phyloP scores from a whole-genome alignment of 768 basidiomycete genomes.

The Candolleomyces efflorescens region DNA sequence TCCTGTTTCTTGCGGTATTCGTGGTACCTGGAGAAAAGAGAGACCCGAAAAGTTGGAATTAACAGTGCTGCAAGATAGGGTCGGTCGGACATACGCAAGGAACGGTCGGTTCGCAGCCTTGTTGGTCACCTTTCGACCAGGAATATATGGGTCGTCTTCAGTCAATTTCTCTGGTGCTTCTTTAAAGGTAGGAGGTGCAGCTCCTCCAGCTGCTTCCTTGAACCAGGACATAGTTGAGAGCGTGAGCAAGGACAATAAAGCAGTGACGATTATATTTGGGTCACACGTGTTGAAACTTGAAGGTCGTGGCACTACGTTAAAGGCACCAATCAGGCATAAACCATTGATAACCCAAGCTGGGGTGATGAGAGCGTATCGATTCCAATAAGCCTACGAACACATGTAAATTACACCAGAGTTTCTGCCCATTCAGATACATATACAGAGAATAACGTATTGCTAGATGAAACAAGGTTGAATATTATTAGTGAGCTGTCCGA shows the following conservation, averaged over 20 bases:
- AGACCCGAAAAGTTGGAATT: constrained; percentile 10
- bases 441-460: constrained; percentile 10
- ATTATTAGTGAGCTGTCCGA: constrained; percentile 9
- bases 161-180: constrained; percentile 35
- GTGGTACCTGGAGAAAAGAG: constrained; percentile 46
- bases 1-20: constrained; percentile 62
- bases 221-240: constrained; percentile 59
- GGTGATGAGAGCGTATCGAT: no score
- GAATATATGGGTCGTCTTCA: constrained; percentile 57
- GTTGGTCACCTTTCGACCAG: constrained; percentile 67
- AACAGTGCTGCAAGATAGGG: not conserved
- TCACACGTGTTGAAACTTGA: not conserved
- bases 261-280: not conserved
- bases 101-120: constrained; percentile 87
- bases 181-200: constrained; percentile 31
- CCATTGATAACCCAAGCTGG: no score
- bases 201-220: constrained; percentile 39
- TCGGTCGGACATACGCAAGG: constrained; percentile 54
- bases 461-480: constrained; percentile 9
- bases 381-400: no score
- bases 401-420: constrained; percentile 1
- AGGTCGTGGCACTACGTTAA: no score
- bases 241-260: not conserved
- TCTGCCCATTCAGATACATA: constrained; percentile 7
- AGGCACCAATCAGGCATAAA: no score